Evolutionary conservation across 129 eudicot species (phyloP), one percentile per base, ranked within the genome.

Genomic region (Heracleum sosnowskyi): DNA sequence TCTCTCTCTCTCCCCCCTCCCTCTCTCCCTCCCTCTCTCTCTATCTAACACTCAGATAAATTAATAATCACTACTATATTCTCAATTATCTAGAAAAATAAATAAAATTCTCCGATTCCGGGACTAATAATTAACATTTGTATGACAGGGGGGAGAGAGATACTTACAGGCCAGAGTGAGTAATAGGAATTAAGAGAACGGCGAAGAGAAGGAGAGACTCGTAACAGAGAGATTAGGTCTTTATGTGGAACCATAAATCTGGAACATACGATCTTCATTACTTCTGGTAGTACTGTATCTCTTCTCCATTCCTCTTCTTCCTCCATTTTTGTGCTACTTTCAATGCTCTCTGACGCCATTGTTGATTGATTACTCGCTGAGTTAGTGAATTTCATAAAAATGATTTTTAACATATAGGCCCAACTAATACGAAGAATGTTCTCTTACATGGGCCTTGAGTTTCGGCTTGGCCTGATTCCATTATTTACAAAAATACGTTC

Each of bases 111-210:
- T 53, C 53, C 20, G 17, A 45, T 45, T 2, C 17, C 49, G 3
- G 13, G 13, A 47, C 45, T 44, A 1, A 10, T 1, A 44, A 44
- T 11, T 2, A 44, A 44, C 47, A 44, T 44, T 44, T 3, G 8
- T 15, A 64, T 15, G 31, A 69, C 5, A 44, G 7, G 39, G 17
- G 26, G 17, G 42, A 17, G 26, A 9, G n/a, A n/a, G n/a, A 35
- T 0, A 69, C 55, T 47, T 84, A 95, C 98, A 91, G 84, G 91
- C 98, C 98, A 95, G 53, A 95, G 85, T 11, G 96, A 90, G 37
- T 94, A 83, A 75, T 88, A 83, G n/a, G 98, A 90, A 11, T 76
- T 26, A 81, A 95, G 93, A 81, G 87, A 86, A 40, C 89, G 90
- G 76, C 87, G 63, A 77, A 95, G 77, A 66, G 82, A 90, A 62